phyloP scores from a whole-genome alignment of 2,329 filamentous ascomycete species.

The Monilinia polystroma region DNA sequence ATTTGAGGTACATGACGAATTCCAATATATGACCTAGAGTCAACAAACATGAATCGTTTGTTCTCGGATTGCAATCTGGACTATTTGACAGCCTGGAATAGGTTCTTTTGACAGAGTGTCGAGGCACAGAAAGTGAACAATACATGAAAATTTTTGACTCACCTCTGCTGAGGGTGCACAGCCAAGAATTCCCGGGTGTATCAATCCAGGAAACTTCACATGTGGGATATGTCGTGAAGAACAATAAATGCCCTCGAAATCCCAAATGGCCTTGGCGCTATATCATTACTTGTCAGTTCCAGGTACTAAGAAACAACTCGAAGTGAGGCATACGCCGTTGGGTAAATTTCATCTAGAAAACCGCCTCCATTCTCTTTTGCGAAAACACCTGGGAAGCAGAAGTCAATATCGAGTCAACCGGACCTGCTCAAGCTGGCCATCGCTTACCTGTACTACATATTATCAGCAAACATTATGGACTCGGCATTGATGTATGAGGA shows the following conservation, averaged over 20 bases:
- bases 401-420: not conserved
- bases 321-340: constrained; percentile 62
- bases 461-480: not conserved
- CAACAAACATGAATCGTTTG: not conserved
- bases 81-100: too few species aligned
- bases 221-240: constrained; percentile 82
- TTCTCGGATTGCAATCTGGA: not conserved
- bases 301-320: not conserved
- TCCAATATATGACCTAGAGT: not conserved
- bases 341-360: constrained; percentile 85
- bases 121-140: not conserved
- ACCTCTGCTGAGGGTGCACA: constrained; percentile 71
- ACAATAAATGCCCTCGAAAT: constrained; percentile 77
- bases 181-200: constrained; percentile 83
- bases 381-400: constrained; percentile 50
- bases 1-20: not conserved
- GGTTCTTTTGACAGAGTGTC: not conserved
- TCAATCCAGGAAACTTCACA: constrained; percentile 83
- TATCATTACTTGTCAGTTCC: constrained; percentile 37
- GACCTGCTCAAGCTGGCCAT: not conserved
- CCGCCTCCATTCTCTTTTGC: constrained; percentile 79
- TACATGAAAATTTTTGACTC: constrained; percentile 12
- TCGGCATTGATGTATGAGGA: constrained; percentile 42
- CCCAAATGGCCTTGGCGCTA: constrained; percentile 69
- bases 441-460: constrained; percentile 15